Conservation (phyloP, 805 yeast genomes). For the Saccharomyces mikatae region DNA sequence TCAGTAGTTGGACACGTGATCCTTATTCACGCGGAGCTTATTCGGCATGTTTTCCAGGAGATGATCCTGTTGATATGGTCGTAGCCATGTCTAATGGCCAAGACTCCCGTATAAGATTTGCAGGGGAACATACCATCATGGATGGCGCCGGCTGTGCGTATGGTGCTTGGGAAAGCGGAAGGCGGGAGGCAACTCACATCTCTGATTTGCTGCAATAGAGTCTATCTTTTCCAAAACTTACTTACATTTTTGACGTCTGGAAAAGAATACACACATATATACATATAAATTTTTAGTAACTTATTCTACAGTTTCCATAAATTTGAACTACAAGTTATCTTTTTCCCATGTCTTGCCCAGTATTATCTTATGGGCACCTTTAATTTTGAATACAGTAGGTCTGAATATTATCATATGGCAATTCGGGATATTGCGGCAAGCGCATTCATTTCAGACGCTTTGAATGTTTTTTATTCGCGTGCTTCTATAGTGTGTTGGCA, state of each 20-base stretch:
- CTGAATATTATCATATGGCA: not conserved
- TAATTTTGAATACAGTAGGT: not conserved
- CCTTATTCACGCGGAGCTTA: constrained; percentile 78
- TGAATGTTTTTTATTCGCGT: not conserved
- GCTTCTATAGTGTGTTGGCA: constrained; percentile 3
- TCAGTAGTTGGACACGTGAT: constrained; percentile 72
- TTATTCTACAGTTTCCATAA: not conserved
- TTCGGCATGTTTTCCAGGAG: constrained; percentile 59
- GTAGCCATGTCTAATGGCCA: constrained; percentile 54
- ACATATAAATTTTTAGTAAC: not conserved
- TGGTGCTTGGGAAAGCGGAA: constrained; percentile 80
- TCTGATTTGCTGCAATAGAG: constrained; percentile 7
- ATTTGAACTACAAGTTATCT: not conserved
- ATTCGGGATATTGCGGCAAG: not conserved
- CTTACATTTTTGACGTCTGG: not conserved
- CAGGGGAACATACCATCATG: constrained; percentile 81
- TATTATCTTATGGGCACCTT: not conserved
- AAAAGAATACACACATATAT: not conserved
- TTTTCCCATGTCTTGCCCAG: not conserved
- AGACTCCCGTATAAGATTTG: constrained; percentile 56
- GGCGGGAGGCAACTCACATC: constrained; percentile 43
- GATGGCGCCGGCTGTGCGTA: constrained; percentile 92
- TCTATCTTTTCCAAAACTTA: not conserved
- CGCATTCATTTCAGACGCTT: not conserved
- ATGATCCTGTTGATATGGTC: constrained; percentile 58